phyloP scores from a whole-genome alignment of 2,329 filamentous ascomycete genomes.

The Sporothrix humicola region DNA sequence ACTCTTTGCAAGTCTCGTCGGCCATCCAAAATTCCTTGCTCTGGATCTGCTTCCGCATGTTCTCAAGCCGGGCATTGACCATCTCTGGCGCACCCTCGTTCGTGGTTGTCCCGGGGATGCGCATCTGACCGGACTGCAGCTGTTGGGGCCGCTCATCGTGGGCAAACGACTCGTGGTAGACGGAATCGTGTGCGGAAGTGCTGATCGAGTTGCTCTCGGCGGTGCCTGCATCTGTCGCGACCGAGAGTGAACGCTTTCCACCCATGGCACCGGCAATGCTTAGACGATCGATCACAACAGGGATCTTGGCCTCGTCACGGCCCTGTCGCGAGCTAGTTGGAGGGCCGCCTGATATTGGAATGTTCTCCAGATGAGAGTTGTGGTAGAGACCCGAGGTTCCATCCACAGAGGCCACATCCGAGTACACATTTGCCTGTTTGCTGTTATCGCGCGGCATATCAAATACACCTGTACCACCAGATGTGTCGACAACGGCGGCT shows the following conservation, averaged over 20 bases:
- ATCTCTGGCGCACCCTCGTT: conserved; percentile 63
- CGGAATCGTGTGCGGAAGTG: conserved; percentile 63
- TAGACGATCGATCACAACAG: conserved; percentile 63
- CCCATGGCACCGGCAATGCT: conserved; percentile 53
- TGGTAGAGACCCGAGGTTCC: conserved; percentile 42
- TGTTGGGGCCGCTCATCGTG: conserved; percentile 54
- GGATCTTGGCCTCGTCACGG: conserved; percentile 49
- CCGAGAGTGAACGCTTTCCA: conserved; percentile 59
- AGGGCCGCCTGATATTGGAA: neutral
- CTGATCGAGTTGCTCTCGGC: conserved; percentile 63
- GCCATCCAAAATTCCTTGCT: conserved; percentile 99
- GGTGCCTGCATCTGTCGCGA: conserved; percentile 62
- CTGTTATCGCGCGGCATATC: conserved; percentile 43
- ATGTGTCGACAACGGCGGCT: conserved; percentile 52
- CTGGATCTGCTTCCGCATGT: conserved; percentile 83
- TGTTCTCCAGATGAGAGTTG: conserved; percentile 37
- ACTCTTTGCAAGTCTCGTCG: conserved; percentile 97
- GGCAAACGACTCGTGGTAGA: conserved; percentile 63
- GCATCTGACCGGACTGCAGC: conserved; percentile 53
- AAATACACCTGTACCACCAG: conserved; percentile 51
- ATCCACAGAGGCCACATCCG: conserved; percentile 47
- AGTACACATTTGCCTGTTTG: conserved; percentile 39
- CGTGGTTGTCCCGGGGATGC: conserved; percentile 62
- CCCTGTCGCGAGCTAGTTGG: neutral
- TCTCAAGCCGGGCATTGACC: conserved; percentile 66